Base-by-base conservation (phyloP, 441 rosid species). In the Flueggea neowawraea region DNA sequence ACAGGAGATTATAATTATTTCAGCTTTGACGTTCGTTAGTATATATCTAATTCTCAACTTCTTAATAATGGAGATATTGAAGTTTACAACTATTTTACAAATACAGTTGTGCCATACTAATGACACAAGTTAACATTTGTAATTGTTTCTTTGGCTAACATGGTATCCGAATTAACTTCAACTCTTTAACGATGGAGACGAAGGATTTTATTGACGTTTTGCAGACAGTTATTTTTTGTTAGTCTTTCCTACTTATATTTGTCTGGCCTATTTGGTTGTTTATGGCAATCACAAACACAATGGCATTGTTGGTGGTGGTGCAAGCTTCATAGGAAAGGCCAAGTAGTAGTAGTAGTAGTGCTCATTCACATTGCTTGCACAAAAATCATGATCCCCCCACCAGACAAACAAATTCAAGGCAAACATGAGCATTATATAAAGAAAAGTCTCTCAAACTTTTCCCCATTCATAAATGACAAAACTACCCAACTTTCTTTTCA, bases 301-400 rank as follows among this genome's bases (percentile, higher is more conserved):
- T 65, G 63, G 43, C 57, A 31, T 44, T 56, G 64, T 60, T 70
- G 76, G 59, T 68, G 63, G 51, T 45, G 32, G 51, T 55, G 70
- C 65, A 55, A 62, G 60, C 54, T 69, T 52, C 56, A 47, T 4
- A 47, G n/a, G 50, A 47, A 47, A 47, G 14, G 14, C 5, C 12
- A 47, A 47, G 50, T 47, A 47, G 50, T 47, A n/a, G n/a, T n/a
- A n/a, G n/a, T n/a, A 47, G 54, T 43, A 41, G 67, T 74, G 80
- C 69, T 65, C 70, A 62, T 69, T 67, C 63, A 66, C 17, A 57
- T 69, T 71, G 65, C 17, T 64, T 66, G 69, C 77, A 67, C 50
- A 66, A 52, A 72, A 71, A 55, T 71, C 61, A 69, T 63, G 82
- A 75, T 43, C 75, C 82, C 80, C 74, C 71, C 71, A 71, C 75